Conservation (phyloP, 305 asterid genomes). For the Andrographis paniculata region DNA sequence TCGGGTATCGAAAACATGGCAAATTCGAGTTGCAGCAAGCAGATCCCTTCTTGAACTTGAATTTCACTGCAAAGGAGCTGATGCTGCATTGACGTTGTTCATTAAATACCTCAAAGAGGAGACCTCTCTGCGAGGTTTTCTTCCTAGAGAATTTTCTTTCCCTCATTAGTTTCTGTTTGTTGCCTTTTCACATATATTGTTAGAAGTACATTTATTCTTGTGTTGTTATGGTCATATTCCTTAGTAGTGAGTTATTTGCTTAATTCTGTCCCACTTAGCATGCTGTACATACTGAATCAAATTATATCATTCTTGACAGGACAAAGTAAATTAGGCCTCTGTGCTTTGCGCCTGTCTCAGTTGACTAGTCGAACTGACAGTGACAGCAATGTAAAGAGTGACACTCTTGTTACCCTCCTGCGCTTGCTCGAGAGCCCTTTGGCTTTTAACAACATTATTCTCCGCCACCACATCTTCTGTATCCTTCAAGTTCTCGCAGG, state of each 20-base stretch:
- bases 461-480: conserved; percentile 92
- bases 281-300: conserved; percentile 20
- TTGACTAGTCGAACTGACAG: conserved; percentile 41
- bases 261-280: not conserved
- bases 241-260: not conserved
- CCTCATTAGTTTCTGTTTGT: not conserved
- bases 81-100: conserved; percentile 69
- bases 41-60: conserved; percentile 90
- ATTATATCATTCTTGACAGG: conserved; percentile 38
- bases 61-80: conserved; percentile 71
- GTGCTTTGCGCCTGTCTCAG: conserved; percentile 85
- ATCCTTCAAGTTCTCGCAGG: conserved; percentile 89
- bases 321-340: conserved; percentile 78
- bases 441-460: conserved; percentile 76
- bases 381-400: conserved; percentile 63
- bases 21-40: conserved; percentile 75
- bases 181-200: not conserved
- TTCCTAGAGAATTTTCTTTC: not conserved
- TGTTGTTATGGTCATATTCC: conserved; percentile 2
- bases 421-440: conserved; percentile 89
- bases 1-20: conserved; percentile 53
- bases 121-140: conserved; percentile 76
- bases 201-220: not conserved
- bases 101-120: conserved; percentile 61
- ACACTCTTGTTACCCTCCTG: conserved; percentile 71